These are phyloP conservation scores for Yarrowia alimentaria DNA, from an alignment of 805 yeast species.

Conservation along the genomic window DNA sequence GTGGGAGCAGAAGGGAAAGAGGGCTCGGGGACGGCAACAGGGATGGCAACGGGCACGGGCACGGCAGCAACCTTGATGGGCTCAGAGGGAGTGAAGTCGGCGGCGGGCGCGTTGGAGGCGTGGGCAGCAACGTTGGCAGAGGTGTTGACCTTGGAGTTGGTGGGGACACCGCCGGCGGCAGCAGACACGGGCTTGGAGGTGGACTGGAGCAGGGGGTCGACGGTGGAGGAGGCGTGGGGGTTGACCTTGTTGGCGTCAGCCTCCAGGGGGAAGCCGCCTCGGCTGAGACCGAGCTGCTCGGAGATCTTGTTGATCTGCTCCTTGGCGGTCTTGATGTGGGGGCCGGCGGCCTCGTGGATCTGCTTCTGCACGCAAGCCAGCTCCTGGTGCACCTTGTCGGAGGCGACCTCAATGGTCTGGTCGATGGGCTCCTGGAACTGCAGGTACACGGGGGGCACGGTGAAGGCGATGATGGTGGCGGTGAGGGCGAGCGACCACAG, in stretches of 20 bases:
- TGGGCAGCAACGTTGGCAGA: slow-evolving; percentile 28
- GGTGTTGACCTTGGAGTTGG: slow-evolving; percentile 6
- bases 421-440: slow-evolving; percentile 77
- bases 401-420: slow-evolving; percentile 40
- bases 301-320: slow-evolving; percentile 32
- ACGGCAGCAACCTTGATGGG: slow-evolving; percentile 20
- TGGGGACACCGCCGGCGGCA: slow-evolving; percentile 25
- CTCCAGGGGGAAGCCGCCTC: slow-evolving; percentile 41
- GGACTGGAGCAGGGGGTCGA: slow-evolving; percentile 28
- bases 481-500: slow-evolving; percentile 63
- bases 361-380: slow-evolving; percentile 33
- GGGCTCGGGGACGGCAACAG: slow-evolving; percentile 27
- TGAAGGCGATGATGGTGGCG: slow-evolving; percentile 60
- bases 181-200: slow-evolving; percentile 30
- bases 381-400: slow-evolving; percentile 35
- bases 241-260: slow-evolving; percentile 32
- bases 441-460: slow-evolving; percentile 72
- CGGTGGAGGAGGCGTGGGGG: slow-evolving; percentile 31
- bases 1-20: slow-evolving; percentile 20
- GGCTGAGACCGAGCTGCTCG: slow-evolving; percentile 35
- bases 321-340: slow-evolving; percentile 40
- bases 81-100: slow-evolving; percentile 9
- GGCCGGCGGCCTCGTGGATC: slow-evolving; percentile 39
- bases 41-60: slow-evolving; percentile 24
- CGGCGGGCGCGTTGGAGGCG: slow-evolving; percentile 26